A percentile compares a stretch with the other conserved stretches of the same genome.
Conservation (phyloP, 2,329 filamentous ascomycete genomes). For the Pyrenochaeta sp. region DNA sequence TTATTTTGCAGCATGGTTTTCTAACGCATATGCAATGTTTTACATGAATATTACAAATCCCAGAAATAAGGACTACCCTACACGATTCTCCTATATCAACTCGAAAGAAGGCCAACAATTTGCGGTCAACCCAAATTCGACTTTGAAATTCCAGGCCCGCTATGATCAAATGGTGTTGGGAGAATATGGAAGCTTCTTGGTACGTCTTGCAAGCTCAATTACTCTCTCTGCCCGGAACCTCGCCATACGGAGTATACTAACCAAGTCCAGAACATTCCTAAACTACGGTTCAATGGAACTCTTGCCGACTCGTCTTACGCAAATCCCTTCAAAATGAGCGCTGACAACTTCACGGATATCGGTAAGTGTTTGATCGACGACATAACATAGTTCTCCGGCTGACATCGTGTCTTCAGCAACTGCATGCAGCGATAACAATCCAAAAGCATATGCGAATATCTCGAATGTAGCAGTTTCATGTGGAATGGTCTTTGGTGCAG, state of each 20-base stretch:
- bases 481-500: conserved; percentile 47
- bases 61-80: conserved; percentile 6
- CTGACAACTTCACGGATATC: conserved; percentile 9
- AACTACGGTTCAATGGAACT: conserved; percentile 1
- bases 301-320: conserved; percentile 35
- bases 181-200: conserved; percentile 4
- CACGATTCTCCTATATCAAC: conserved; percentile 47
- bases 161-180: conserved; percentile 12
- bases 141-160: conserved; percentile 2
- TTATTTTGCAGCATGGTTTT: conserved; percentile 54
- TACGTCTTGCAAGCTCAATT: neutral
- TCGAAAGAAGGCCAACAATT: conserved; percentile 25
- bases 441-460: conserved; percentile 48
- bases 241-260: conserved; percentile 19
- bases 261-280: neutral
- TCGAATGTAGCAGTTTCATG: conserved; percentile 53
- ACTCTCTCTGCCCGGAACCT: neutral
- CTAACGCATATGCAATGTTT: conserved; percentile 51
- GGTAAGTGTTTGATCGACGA: conserved; percentile 1
- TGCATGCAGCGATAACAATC: conserved; percentile 31
- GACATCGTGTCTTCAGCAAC: conserved; percentile 28
- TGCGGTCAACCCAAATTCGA: neutral
- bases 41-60: conserved; percentile 51
- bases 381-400: too few species aligned
- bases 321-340: conserved; percentile 15